Evolutionary conservation across 768 basidiomycete species (phyloP).

Genomic region (Daedaleopsis sinensis): DNA sequence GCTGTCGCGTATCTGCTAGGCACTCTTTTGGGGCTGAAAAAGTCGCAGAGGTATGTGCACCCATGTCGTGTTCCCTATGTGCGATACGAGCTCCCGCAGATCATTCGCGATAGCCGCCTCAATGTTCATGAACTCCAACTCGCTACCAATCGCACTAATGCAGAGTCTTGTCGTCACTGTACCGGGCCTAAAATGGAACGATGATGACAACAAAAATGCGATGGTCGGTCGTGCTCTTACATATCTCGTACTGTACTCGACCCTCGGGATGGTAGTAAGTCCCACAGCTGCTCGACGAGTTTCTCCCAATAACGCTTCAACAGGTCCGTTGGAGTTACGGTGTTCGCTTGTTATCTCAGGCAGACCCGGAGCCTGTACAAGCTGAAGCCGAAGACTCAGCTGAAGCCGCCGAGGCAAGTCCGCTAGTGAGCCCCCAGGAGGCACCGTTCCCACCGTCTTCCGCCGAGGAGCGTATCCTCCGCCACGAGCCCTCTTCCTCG

Average conservation of each 20-base stretch:
- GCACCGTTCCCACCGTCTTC: slow-evolving; percentile 27
- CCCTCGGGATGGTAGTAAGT: slow-evolving; percentile 92
- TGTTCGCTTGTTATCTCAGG: slow-evolving; percentile 76
- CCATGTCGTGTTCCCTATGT: neutral
- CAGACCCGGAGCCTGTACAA: slow-evolving; percentile 51
- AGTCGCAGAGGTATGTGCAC: slow-evolving; percentile 68
- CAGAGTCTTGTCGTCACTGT: slow-evolving; percentile 87
- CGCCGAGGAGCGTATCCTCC: slow-evolving; percentile 24
- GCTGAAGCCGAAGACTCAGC: slow-evolving; percentile 29
- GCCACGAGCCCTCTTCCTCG: slow-evolving; percentile 13
- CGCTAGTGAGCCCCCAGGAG: slow-evolving; percentile 38
- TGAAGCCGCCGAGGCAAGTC: slow-evolving; percentile 36
- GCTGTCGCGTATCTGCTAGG: slow-evolving; percentile 65
- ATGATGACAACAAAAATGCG: slow-evolving; percentile 77
- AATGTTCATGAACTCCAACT: slow-evolving; percentile 95
- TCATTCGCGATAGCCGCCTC: slow-evolving; percentile 80
- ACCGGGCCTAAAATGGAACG: slow-evolving; percentile 78
- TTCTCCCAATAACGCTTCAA: neutral
- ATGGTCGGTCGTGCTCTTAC: slow-evolving; percentile 93
- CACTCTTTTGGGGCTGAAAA: slow-evolving; percentile 63
- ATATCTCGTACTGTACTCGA: slow-evolving; percentile 91
- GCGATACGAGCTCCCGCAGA: slow-evolving; percentile 37
- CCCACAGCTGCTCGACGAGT: neutral
- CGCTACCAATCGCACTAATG: slow-evolving; percentile 93
- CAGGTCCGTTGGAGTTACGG: slow-evolving; percentile 94